These are phyloP conservation scores for Verticillium dahliae DNA, from an alignment of 2,329 filamentous ascomycete species.

Conservation along the genomic window DNA sequence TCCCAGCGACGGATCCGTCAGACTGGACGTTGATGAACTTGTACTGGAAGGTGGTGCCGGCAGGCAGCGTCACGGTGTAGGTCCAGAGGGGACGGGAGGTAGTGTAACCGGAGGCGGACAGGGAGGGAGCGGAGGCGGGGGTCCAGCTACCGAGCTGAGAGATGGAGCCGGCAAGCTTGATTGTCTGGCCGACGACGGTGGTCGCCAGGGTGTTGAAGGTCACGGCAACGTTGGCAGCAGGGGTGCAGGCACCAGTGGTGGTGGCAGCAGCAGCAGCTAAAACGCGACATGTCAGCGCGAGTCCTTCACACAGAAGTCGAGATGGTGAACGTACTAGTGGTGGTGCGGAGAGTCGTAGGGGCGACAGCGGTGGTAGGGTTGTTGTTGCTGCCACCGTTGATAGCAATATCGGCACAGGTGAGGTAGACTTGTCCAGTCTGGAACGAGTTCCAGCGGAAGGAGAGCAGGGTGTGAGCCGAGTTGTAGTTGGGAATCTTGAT, in stretches of 20 bases:
- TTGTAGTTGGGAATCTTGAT: conserved; percentile 41
- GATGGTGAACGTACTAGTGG: conserved; percentile 5
- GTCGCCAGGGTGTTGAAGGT: conserved; percentile 34
- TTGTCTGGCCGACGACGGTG: conserved; percentile 41
- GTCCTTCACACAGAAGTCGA: not conserved
- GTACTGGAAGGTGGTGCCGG: conserved; percentile 49
- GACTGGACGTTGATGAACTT: conserved; percentile 53
- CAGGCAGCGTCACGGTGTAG: conserved; percentile 39
- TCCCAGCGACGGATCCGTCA: conserved; percentile 51
- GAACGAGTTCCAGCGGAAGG: conserved; percentile 48
- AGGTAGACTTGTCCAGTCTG: conserved; percentile 48
- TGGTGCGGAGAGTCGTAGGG: conserved; percentile 9
- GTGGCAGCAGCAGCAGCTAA: not conserved
- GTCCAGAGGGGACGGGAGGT: conserved; percentile 48
- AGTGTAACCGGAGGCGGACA: conserved; percentile 49
- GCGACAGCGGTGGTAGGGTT: conserved; percentile 2
- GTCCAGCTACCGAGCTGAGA: conserved; percentile 32
- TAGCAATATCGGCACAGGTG: conserved; percentile 45
- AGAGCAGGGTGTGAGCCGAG: conserved; percentile 43
- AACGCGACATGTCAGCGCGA: conserved; percentile 6
- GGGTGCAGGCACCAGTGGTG: not conserved
- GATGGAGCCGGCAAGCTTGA: conserved; percentile 37
- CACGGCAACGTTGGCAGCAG: conserved; percentile 30
- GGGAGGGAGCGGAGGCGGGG: conserved; percentile 33
- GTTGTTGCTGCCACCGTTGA: conserved; percentile 25